A percentile compares a stretch with the other conserved stretches of the same genome.
Evolutionary conservation across 805 yeast genomes (phyloP).

Genomic region (Pichia sporocuriosa): DNA sequence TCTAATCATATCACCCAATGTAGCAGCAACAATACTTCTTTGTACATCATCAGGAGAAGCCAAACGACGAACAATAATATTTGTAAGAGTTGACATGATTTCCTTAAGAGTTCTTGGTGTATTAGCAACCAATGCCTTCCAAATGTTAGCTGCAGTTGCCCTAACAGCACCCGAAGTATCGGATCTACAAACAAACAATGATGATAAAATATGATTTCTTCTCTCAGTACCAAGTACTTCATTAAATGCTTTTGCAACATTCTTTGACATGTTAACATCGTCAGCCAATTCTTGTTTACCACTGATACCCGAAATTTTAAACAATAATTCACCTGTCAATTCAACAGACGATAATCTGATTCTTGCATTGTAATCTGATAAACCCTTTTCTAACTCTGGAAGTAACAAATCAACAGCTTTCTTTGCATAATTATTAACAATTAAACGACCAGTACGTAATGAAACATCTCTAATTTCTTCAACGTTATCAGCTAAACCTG

Average conservation of each 20-base stretch:
- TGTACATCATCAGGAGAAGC: slow-evolving; percentile 77
- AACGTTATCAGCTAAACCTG: slow-evolving; percentile 84
- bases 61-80: slow-evolving; percentile 70
- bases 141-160: slow-evolving; percentile 82
- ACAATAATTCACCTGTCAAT: slow-evolving; percentile 88
- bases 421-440: slow-evolving; percentile 85
- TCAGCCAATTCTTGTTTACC: slow-evolving; percentile 66
- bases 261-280: slow-evolving; percentile 41
- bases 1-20: slow-evolving; percentile 90
- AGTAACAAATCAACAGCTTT: slow-evolving; percentile 87
- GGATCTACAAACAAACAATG: slow-evolving; percentile 90
- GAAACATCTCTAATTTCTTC: slow-evolving; percentile 87
- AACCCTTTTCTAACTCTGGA: slow-evolving; percentile 90
- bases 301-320: slow-evolving; percentile 87
- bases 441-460: slow-evolving; percentile 83
- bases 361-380: slow-evolving; percentile 74
- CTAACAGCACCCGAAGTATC: slow-evolving; percentile 86
- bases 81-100: slow-evolving; percentile 76
- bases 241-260: slow-evolving; percentile 56
- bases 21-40: slow-evolving; percentile 83
- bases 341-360: slow-evolving; percentile 92
- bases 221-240: slow-evolving; percentile 82
- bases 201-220: slow-evolving; percentile 77
- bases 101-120: slow-evolving; percentile 94
- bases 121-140: slow-evolving; percentile 95